Percentiles rank a stretch among this genome's conserved stretches.
Evolutionary conservation across 2,329 filamentous ascomycete species (phyloP).

Genomic region (Colletotrichum zoysiae): DNA sequence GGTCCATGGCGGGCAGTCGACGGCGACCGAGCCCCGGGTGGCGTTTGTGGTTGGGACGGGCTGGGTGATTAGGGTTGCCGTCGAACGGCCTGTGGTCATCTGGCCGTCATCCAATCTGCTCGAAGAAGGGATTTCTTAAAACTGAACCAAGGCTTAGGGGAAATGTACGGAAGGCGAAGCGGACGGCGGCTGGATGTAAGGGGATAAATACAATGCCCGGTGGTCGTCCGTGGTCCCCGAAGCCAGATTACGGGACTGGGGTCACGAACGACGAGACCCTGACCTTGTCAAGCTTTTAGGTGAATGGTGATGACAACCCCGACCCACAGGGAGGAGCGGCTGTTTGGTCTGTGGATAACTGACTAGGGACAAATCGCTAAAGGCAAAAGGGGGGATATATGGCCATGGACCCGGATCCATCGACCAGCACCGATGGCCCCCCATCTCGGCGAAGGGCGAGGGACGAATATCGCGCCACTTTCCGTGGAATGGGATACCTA

Average conservation of each 20-base stretch:
- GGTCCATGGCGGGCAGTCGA: constrained; percentile 27
- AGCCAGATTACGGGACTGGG: constrained; percentile 19
- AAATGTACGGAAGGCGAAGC: not conserved
- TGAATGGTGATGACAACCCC: constrained; percentile 1
- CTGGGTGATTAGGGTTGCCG: constrained; percentile 1
- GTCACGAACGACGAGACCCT: constrained; percentile 19
- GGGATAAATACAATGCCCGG: constrained; percentile 16
- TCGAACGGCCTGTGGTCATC: constrained; percentile 11
- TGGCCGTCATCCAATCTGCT: constrained; percentile 12
- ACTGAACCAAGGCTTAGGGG: not conserved
- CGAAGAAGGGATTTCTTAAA: not conserved
- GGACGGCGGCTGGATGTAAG: constrained; percentile 25
- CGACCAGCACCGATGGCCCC: not conserved
- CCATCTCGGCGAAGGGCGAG: not conserved
- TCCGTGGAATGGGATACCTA: constrained; percentile 20
- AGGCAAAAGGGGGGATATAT: constrained; percentile 4
- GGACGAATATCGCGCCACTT: constrained; percentile 5
- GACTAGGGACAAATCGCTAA: constrained; percentile 21
- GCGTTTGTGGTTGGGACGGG: constrained; percentile 3
- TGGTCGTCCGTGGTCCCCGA: not conserved
- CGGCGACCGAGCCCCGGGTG: constrained; percentile 7
- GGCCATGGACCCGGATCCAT: constrained; percentile 7
- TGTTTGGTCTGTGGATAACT: constrained; percentile 10
- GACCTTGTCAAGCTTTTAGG: constrained; percentile 2
- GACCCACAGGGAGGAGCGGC: not conserved